Base-by-base conservation (phyloP, 192 early-diverging fungal genomes). In the Coemansia sp. region DNA sequence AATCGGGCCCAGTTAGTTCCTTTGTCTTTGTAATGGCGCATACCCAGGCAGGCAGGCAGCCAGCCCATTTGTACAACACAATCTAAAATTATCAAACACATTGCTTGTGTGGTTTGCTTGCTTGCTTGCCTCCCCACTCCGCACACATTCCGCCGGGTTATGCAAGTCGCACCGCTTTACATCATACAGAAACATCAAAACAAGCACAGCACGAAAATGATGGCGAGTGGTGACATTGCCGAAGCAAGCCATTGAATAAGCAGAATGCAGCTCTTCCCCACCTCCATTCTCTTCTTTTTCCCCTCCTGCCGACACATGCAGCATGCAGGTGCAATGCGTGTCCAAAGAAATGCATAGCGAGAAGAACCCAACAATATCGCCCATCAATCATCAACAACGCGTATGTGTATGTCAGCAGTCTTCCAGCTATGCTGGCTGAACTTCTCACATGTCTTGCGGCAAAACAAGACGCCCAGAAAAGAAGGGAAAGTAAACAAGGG, bases 161-260 rank as follows among this genome's bases (percentile, higher is more conserved):
- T 11, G 51, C 51, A 54, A 26, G 19, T 54, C 26, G 51, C 13
- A 21, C 21, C 22, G 51, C 51, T 54, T 54, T 54, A 3, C 47
- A 18, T 18, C n/a, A 21, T 4, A 32, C 16, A 49, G 19, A 49
- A 26, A 45, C 43, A 45, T 19, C 8, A 54, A 54, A 21, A 54
- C 9, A 13, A 2, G 26, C 26, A 15, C 22, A 22, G 18, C 21
- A 22, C 21, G 26, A 10, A 12, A 59, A 40, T 41, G 39, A 59
- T 59, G 57, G 57, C 57, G 57, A 40, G 12, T 16, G 57, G 39
- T 59, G 57, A 59, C 57, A 59, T 59, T 59, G 57, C 39, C n/a
- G 57, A 59, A 39, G 57, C 39, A 19, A 37, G 16, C 4, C 26
- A 18, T 32, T 41, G 39, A 59, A 59, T 59, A 59, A 5, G 57